Conservation (phyloP, 208 protist genomes). For the Wallacemonas sp. region DNA sequence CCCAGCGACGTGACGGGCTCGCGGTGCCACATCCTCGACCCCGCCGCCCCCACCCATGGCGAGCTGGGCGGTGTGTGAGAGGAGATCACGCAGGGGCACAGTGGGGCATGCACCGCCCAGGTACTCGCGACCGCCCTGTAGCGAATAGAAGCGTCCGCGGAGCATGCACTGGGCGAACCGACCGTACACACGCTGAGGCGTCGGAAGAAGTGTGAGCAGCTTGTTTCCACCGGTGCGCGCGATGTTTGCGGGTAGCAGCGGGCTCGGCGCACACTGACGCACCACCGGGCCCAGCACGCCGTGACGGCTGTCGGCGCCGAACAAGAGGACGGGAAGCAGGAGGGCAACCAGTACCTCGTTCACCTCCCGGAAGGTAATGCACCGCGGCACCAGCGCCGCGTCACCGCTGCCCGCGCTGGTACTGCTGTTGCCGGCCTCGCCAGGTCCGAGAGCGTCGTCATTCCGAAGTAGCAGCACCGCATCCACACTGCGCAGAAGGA, state of each 20-base stretch:
- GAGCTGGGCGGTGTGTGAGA: constrained; percentile 27
- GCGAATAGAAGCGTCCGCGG: constrained; percentile 46
- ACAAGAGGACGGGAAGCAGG: constrained; percentile 69
- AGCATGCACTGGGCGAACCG: constrained; percentile 39
- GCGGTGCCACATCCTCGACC: not conserved
- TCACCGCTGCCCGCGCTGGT: constrained; percentile 1
- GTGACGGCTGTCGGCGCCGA: constrained; percentile 25
- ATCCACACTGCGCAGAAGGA: constrained; percentile 53
- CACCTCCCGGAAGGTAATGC: constrained; percentile 74
- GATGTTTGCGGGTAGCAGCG: constrained; percentile 14
- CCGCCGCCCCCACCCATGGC: not conserved
- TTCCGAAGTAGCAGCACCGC: constrained; percentile 80
- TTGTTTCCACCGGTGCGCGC: constrained; percentile 40
- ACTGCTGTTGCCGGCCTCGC: constrained; percentile 23
- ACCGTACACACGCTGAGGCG: constrained; percentile 69
- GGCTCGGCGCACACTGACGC: constrained; percentile 26
- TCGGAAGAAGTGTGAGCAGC: constrained; percentile 70
- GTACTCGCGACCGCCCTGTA: constrained; percentile 46
- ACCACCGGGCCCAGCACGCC: constrained; percentile 34
- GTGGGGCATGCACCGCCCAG: constrained; percentile 56
- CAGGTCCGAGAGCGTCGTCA: constrained; percentile 57
- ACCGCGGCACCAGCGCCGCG: constrained; percentile 32
- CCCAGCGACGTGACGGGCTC: not conserved
- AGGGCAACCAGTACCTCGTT: constrained; percentile 81
- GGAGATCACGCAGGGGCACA: constrained; percentile 46